Base-by-base conservation (phyloP, 2,329 filamentous ascomycete genomes). In the Cordyceps tenuipes region DNA sequence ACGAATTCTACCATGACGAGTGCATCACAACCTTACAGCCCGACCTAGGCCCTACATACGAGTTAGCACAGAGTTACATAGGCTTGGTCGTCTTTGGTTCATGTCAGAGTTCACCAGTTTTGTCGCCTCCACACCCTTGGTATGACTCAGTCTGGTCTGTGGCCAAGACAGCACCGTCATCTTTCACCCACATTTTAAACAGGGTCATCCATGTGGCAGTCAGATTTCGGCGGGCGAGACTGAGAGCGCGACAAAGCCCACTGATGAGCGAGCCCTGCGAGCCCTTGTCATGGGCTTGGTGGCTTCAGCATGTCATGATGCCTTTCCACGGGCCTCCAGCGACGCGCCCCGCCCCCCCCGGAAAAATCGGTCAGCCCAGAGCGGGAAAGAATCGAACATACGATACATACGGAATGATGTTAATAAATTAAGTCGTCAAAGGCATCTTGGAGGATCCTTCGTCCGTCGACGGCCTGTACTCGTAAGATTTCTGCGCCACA, bases 131-230 rank as follows among this genome's bases (percentile, higher is more conserved):
- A n/a, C 39, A n/a, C 39, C 39, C 12, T 19, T 26, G 17, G 47
- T 26, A 59, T 59, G 56, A 59, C 47, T 59, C 56, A 59, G 39
- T 47, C 36, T 36, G 56, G 48, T 29, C 48, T 26, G 47, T n/a
- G 29, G 56, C 52, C 52, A 54, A 54, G 52, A 44, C 52, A 29
- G 17, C 36, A 46, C 47, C 23, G 46, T 19, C 9, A 8, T 13
- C 26, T 23, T 15, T n/a, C 52, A 41, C 13, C 59, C 59, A 61
- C 41, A 57, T 31, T 61, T 46, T 57, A 60, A 61, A 61, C 52
- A 61, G 59, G 59, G 53, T n/a, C 59, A 17, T 15, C 59, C 52
- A 61, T 61, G 59, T 61, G 59, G 59, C 59, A 51, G 47, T 47
- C 48, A 60, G 51, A 23, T 43, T 51, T n/a, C 21, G 46, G 54